Evolutionary conservation across 2,329 filamentous ascomycete genomes (phyloP).

Genomic region (Claviceps pazoutovae): DNA sequence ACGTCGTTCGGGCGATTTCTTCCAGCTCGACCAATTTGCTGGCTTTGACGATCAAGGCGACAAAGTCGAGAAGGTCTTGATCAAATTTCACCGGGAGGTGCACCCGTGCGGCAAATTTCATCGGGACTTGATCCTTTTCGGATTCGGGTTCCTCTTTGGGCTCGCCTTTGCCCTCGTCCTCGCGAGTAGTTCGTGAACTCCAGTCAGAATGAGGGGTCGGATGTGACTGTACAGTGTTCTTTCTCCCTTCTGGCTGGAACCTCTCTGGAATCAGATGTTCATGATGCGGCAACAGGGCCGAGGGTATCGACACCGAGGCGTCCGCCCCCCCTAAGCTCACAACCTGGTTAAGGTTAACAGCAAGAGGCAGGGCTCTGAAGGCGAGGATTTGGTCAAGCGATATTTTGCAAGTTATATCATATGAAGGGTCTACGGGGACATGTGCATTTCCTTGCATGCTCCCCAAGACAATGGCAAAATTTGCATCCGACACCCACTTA

Average conservation of each 20-base stretch:
- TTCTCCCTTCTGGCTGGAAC: neutral
- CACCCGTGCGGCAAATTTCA: constrained; percentile 1
- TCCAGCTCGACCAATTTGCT: constrained; percentile 5
- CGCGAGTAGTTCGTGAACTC: neutral
- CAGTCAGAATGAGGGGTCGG: neutral
- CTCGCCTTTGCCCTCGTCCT: neutral
- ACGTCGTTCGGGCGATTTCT: neutral
- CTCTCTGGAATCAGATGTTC: constrained; percentile 4
- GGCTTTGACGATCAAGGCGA: constrained; percentile 4
- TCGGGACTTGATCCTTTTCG: neutral
- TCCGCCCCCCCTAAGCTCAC: constrained; percentile 2
- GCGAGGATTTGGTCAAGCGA: neutral
- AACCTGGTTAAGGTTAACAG: neutral
- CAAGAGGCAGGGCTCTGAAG: constrained; percentile 2
- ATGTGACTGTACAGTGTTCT: neutral
- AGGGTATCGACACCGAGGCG: constrained; percentile 1
- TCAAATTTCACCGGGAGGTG: constrained; percentile 3
- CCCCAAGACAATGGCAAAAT: constrained; percentile 3
- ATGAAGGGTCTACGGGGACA: neutral
- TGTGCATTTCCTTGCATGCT: constrained; percentile 1
- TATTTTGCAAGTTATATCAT: constrained; percentile 2
- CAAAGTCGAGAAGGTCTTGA: constrained; percentile 4
- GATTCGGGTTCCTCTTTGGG: neutral
- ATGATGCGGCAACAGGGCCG: constrained; percentile 4
- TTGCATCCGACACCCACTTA: constrained; percentile 2